Evolutionary conservation across 176 grass and related monocot genomes (phyloP), one percentile per base, ranked within the genome.

Genomic region (Sorghum bicolor): DNA sequence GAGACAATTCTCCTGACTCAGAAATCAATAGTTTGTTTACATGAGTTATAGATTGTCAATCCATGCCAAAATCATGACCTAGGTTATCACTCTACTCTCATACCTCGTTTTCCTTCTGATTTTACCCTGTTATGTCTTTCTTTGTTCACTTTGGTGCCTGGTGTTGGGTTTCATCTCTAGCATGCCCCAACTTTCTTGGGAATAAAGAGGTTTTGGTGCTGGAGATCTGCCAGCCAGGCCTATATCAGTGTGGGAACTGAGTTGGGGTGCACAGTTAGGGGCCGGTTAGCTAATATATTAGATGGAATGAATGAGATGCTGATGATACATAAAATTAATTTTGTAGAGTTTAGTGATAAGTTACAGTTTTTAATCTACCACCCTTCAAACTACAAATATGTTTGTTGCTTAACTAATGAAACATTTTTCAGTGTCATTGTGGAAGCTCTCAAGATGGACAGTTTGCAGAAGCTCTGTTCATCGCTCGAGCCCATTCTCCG

Each of bases 381-480:
- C 36, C 25, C 20, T 82, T 72, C 34, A 43, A 25, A 70, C 14
- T 76, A 44, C n/a, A 73, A 47, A 6, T 45, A 79, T 65, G 44
- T 58, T 61, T 78, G 58, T 60, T 22, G 12, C 38, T 70, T 52
- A 73, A 39, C 68, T 29, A 74, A 79, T 22, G 0, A 12, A 33
- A 40, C 20, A 34, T 84, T 43, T 88, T 94, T 72, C 91, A 99
- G 97, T 92, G 93, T 99, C 60, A 96, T 99, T 84, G 93, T 99
- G 70, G 97, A 99, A 88, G 97, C 97, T 60, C 86, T 99, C 58
- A 99, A 99, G 82, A 78, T 99, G 77, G 97, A 99, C 76, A 99
- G 91, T 86, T 83, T 99, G 75, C 97, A 99, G 82, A 99, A 96
- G 83, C 91, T 96, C 75, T 99, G 93, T 84, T 99, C 96, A 25